Base-by-base conservation (phyloP, 805 yeast species). In the Maudiozyma turicensis region DNA sequence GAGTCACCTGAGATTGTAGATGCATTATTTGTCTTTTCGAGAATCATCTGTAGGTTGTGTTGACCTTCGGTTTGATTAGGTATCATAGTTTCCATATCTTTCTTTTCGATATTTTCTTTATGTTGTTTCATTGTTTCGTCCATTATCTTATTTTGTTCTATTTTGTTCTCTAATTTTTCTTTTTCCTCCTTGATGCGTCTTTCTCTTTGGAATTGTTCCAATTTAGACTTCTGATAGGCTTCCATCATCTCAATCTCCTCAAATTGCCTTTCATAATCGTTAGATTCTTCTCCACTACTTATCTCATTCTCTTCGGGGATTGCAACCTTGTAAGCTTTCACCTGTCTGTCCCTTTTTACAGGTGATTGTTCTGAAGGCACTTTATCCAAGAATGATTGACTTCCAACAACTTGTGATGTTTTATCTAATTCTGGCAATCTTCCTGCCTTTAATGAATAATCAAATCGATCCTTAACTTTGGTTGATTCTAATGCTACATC, bases 401-500 rank as follows among this genome's bases (percentile, higher is more conserved):
- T 54, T 9, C 68, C 67, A 1, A 54, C 58, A 3, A 46, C 41
- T 14, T 54, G 50, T 38, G 15, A 51, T 31, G 29, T 56, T 20
- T 40, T 48, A 20, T 52, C 55, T 28, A 59, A 44, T 29, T 57
- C 57, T 57, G 75, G 71, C 41, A 72, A 55, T n/a, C 72, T 65
- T 26, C 72, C 59, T 1, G 74, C 66, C 44, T 69, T 68, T 8
- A 76, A 60, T 2, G 81, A 73, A 44, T 65, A 71, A 54, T 71
- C 71, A 45, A 64, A 66, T 13, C 52, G 49, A 9, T 52, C 52
- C 41, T 58, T 56, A 32, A 52, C 52, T 9, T 55, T 50, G 41
- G 57, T 56, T 0, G 58, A 50, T 32, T 66, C 63, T 8, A 75
- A 49, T 10, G 73, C 74, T 5, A 85, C 84, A 53, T 86, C 95